Evolutionary conservation across 768 basidiomycete species (phyloP), one percentile per base, ranked within the genome.

Genomic region (Agrocybe chaxingu): DNA sequence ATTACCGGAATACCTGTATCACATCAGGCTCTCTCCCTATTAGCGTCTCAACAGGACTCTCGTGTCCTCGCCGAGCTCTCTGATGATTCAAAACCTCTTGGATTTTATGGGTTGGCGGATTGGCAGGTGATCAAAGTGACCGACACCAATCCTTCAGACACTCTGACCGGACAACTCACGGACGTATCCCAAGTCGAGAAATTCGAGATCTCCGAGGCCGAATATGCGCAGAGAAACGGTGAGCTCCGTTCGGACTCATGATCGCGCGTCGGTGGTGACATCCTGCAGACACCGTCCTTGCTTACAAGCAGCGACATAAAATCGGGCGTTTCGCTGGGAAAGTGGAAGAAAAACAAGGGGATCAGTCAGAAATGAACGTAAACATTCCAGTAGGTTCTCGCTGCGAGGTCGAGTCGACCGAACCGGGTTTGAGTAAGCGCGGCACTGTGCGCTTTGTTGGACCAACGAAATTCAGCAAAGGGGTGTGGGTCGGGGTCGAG

Each of bases 381-480:
- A 70, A 84, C 52, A 84, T 94, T 38, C 63, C 75, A 1, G 59
- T 89, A 31, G 91, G 87, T 16, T 76, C 89, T 6, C 79, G 95
- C 11, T 97, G 94, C 62, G 81, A 96, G 65, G 85, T 97, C 9
- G 85, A 89, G 57, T 84, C 84, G 0, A 56, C 70, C 6, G 88
- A 88, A 42, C 76, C 81, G 9, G 87, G 79, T 1, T 69, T 92
- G 48, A 79, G 76, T 44, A 91, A 90, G 65, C 81, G 91, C 4
- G 96, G 96, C 0, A 84, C 83, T 0, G 85, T 98, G 37, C 76
- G 85, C n/a, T 98, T 85, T 58, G 84, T 93, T 24, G 96, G 96
- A 0, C 66, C 71, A 34, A 92, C 94, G 0, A 75, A 77, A 49
- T 97, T 98, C 62, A 81, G 81, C 8, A 80, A 76, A 51, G 79